Evolutionary conservation across 192 early-diverging fungal genomes (phyloP), one percentile per base, ranked within the genome.

Genomic region (Martensiomyces pterosporus): DNA sequence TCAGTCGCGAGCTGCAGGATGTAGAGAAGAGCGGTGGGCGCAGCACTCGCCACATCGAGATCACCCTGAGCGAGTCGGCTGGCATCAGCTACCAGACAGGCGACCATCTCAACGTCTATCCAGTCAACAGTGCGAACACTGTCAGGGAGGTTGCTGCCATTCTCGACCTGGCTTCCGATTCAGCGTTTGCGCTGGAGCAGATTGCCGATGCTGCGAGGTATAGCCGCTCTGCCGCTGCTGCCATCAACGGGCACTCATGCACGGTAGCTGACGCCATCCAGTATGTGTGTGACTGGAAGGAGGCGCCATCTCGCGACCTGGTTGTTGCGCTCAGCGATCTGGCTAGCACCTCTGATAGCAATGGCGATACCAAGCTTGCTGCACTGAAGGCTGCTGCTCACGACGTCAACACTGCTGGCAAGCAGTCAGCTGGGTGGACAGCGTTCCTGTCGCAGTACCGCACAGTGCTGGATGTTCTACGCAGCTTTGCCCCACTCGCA

Each of bases 1-100:
- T 55, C 4, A 78, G 62, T 17, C 19, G 44, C 10, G 79, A 80
- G 32, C 46, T 77, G 2, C 79, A 80, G 41, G 49, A 64, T 14
- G n/a, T 43, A 2, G 49, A 39, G 15, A 29, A 9, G 4, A 65
- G 70, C 18, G 29, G 29, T 32, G 48, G 55, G 15, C 54, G 76
- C 5, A 78, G 64, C 43, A 79, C 77, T 13, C 72, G 29, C 6
- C 29, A 32, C 12, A 32, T 32, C 29, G 29, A 32, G 29, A 32
- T 32, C 29, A 32, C 29, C 12, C 29, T 32, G 29, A 12, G 12
- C 12, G 29, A 32, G 6, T 8, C 29, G 12, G 5, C 29, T 5
- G 29, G 12, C 12, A 32, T 32, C 29, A 8, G 6, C 6, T 32
- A 32, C 29, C 5, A 5, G 29, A 32, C 29, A 8, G 29, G 29